Evolutionary conservation across 441 rosid genomes (phyloP).

Genomic region (Pelargonium australe): DNA sequence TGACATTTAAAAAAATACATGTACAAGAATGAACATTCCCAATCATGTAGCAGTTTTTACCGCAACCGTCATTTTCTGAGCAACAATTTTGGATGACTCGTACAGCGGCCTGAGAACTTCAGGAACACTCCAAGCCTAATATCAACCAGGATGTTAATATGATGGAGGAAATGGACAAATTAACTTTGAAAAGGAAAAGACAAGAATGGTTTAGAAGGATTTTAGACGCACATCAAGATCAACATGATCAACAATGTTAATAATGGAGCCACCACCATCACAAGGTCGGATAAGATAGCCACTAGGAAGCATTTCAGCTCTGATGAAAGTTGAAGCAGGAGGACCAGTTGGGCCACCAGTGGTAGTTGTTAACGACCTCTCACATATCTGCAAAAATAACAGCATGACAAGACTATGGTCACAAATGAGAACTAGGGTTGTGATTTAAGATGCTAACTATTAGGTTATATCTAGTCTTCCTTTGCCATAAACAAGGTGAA

Average conservation of each 20-base stretch:
- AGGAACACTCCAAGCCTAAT: slow-evolving; percentile 96
- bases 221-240: slow-evolving; percentile 55
- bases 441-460: too few species aligned
- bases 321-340: slow-evolving; percentile 78
- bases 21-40: not conserved
- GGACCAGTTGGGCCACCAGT: slow-evolving; percentile 82
- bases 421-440: too few species aligned
- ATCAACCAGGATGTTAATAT: slow-evolving; percentile 1
- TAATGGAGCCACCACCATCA: slow-evolving; percentile 98
- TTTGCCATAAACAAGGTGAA: too few species aligned
- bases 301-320: slow-evolving; percentile 95
- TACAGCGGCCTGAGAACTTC: slow-evolving; percentile 94
- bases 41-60: slow-evolving; percentile 27
- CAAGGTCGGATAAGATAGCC: slow-evolving; percentile 94
- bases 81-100: slow-evolving; percentile 83
- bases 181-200: slow-evolving; percentile 18
- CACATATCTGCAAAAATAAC: slow-evolving; percentile 56
- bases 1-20: slow-evolving; percentile 18
- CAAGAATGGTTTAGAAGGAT: not conserved
- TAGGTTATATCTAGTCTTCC: too few species aligned
- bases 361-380: slow-evolving; percentile 93
- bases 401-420: not conserved
- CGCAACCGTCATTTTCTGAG: slow-evolving; percentile 86
- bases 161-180: not conserved
- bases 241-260: slow-evolving; percentile 92